Conservation (phyloP, 192 early-diverging fungal genomes). For the Umbelopsis sp. region DNA sequence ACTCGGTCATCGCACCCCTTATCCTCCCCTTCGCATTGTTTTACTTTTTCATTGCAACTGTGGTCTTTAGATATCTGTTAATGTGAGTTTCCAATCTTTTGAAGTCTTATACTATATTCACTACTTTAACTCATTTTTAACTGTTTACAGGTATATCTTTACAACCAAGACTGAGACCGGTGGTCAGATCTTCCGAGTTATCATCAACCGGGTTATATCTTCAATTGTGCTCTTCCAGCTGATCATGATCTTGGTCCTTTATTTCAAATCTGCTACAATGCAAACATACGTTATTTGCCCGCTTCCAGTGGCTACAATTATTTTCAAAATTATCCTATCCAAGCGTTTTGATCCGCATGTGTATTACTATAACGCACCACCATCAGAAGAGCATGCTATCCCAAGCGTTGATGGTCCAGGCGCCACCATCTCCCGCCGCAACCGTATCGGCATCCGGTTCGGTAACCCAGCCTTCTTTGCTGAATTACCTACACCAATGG, state of each 20-base stretch:
- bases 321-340: conserved; percentile 51
- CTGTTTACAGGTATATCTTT: conserved; percentile 62
- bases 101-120: not conserved
- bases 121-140: not conserved
- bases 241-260: conserved; percentile 64
- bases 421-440: not conserved
- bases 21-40: conserved; percentile 65
- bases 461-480: conserved; percentile 67
- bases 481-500: conserved; percentile 65
- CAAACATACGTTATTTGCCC: conserved; percentile 56
- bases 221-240: conserved; percentile 70
- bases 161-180: conserved; percentile 70
- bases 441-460: conserved; percentile 56
- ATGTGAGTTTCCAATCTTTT: conserved; percentile 46
- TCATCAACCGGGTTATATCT: conserved; percentile 68
- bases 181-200: conserved; percentile 69
- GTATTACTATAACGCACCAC: conserved; percentile 45
- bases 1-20: conserved; percentile 71
- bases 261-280: conserved; percentile 42
- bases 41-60: conserved; percentile 63
- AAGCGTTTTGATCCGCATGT: conserved; percentile 52
- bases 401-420: conserved; percentile 41
- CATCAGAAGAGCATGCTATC: not conserved
- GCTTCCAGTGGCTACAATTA: conserved; percentile 59
- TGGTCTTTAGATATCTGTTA: conserved; percentile 73